Conservation (phyloP, 306 rosid species). For the Albizia julibrissin region DNA sequence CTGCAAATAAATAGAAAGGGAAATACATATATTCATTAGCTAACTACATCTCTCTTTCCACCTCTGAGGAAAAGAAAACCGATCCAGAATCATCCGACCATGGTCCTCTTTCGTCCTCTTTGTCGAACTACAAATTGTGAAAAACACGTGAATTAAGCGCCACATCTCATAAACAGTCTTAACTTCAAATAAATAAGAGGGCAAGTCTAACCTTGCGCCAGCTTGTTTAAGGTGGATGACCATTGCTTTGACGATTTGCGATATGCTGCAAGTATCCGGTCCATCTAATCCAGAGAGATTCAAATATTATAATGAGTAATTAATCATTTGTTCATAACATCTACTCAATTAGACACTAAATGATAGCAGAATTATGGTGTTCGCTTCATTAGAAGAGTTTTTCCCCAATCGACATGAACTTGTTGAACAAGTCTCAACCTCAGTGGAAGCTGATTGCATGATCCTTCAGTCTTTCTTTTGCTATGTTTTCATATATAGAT, state of each 20-base stretch:
- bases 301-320: constrained; percentile 11
- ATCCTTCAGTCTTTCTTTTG: no score
- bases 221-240: constrained; percentile 67
- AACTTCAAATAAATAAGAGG: constrained; percentile 3
- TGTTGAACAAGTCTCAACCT: no score
- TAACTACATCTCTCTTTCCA: background rate
- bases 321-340: constrained; percentile 36
- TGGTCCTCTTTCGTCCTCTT: constrained; percentile 89
- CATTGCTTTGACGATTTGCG: constrained; percentile 89
- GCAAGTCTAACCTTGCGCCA: constrained; percentile 47
- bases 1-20: background rate
- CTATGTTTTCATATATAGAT: no score
- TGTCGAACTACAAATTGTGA: constrained; percentile 65
- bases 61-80: constrained; percentile 15
- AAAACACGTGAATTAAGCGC: background rate
- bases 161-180: background rate
- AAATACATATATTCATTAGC: constrained; percentile 8
- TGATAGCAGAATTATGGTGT: no score
- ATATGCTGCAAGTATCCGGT: constrained; percentile 65
- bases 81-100: constrained; percentile 70
- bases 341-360: no score
- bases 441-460: no score
- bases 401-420: no score
- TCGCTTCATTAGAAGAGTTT: no score
- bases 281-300: constrained; percentile 37